Conservation (phyloP, 768 basidiomycete genomes). For the Mycena amicta region DNA sequence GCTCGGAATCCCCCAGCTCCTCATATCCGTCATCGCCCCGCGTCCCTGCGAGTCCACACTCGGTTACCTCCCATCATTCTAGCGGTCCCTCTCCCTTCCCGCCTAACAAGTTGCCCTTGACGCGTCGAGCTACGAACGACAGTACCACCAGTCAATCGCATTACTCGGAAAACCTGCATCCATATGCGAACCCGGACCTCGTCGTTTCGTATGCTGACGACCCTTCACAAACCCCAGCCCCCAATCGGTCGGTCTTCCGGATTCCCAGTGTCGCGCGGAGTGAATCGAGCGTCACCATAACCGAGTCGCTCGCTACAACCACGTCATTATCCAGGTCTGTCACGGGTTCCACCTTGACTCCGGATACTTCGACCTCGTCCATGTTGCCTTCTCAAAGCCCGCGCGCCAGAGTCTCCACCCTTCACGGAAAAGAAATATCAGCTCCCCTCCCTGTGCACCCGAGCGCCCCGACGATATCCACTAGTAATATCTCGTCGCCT, state of each 20-base stretch:
- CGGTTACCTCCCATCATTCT: constrained; percentile 27
- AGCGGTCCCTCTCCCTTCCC: constrained; percentile 24
- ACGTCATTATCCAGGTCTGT: constrained; percentile 35
- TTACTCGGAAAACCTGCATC: constrained; percentile 56
- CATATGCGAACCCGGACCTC: constrained; percentile 81
- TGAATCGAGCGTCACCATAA: constrained; percentile 50
- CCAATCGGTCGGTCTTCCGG: constrained; percentile 30
- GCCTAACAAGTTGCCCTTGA: constrained; percentile 17
- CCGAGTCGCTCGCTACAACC: no score
- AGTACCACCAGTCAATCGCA: constrained; percentile 19
- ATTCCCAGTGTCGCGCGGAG: constrained; percentile 41
- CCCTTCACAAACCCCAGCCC: constrained; percentile 28
- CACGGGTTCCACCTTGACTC: constrained; percentile 35
- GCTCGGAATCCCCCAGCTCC: constrained; percentile 35
- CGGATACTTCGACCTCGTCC: constrained; percentile 39
- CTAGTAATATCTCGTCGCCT: constrained; percentile 26
- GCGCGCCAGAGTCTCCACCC: constrained; percentile 33
- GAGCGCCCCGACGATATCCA: no score
- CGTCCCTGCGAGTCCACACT: constrained; percentile 32
- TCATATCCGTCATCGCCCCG: constrained; percentile 33
- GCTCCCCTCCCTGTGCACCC: constrained; percentile 51
- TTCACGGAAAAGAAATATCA: constrained; percentile 58
- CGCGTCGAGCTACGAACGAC: constrained; percentile 20
- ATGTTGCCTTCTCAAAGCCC: constrained; percentile 20
- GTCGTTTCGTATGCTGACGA: constrained; percentile 43